Evolutionary conservation across 2,329 filamentous ascomycete species (phyloP).

Genomic region (Trichoderma atrobrunneum): DNA sequence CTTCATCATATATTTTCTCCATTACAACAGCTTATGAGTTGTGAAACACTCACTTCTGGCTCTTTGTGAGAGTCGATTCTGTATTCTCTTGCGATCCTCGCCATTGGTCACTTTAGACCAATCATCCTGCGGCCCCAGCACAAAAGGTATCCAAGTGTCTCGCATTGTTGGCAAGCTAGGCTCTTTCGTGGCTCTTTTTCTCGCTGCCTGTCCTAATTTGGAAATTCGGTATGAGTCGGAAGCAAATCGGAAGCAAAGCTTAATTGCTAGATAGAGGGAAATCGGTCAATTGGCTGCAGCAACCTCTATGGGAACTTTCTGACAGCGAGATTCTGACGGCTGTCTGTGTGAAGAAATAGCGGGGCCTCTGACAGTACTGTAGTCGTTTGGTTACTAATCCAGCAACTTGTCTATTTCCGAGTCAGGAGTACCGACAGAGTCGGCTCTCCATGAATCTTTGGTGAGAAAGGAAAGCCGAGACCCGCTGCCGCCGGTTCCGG

Average conservation of each 20-base stretch:
- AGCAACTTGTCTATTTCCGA: neutral
- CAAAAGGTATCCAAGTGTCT: neutral
- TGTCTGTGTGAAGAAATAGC: neutral
- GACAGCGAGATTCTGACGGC: neutral
- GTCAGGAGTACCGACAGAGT: neutral
- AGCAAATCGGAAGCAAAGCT: neutral
- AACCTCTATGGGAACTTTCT: neutral
- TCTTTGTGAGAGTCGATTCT: neutral
- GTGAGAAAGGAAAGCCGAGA: neutral
- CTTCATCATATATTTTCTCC: neutral
- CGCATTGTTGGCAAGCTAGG: neutral
- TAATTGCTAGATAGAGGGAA: neutral
- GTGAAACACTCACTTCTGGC: neutral
- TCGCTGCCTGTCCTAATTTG: neutral
- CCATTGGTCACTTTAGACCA: slow-evolving; percentile 1
- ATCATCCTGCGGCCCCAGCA: neutral
- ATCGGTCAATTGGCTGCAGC: rapidly evolving
- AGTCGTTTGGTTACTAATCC: neutral
- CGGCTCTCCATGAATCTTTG: neutral
- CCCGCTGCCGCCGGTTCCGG: neutral
- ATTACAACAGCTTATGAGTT: no score
- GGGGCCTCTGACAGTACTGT: neutral
- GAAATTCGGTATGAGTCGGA: neutral
- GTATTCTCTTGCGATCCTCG: neutral
- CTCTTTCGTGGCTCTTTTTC: neutral